Evolutionary conservation across 495 filamentous ascomycete species (phyloP), one percentile per base, ranked within the genome.

Genomic region (Aspergillus steynii): DNA sequence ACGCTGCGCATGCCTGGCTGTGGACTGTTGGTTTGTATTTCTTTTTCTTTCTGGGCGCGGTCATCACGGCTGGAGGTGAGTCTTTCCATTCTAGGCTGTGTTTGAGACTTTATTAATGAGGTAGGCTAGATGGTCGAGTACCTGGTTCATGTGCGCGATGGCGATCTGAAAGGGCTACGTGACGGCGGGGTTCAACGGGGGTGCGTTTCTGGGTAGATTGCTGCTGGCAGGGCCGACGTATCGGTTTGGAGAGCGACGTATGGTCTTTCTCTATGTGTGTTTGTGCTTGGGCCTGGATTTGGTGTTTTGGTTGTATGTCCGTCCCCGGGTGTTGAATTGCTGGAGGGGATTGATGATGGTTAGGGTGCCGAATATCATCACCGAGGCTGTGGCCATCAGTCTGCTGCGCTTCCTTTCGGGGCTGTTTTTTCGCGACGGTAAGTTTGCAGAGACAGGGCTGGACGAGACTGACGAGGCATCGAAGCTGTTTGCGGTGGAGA

Each of bases 121-220:
- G n/a, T n/a, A 67, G 62, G 66, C 6, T 74, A 69, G 71, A 68
- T 72, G 47, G 70, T 72, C 50, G 71, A 74, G 14, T 74, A 72
- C 28, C 63, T 74, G 6, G 66, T 72, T 49, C 58, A 68, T 2
- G 66, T 74, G 12, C 69, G 68, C 25, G 58, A 72, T n/a, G 71
- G 68, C 31, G 63, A 74, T 5, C 56, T 74, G n/a, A 65, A n/a
- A n/a, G 71, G 71, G 70, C 14, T 72, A 74, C 27, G 62, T 74
- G 1, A 66, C 70, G 2, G 68, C 71, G 0, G 70, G 69, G 1
- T 72, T 67, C 54, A 72, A 68, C 32, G 71, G 71, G 5, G 71
- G 70, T 10, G 63, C 28, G 0, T 74, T 72, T 29, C 58, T 74
- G 0, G 69, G 71, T 4, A 61, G 71, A 28, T 32, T 74, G 15